phyloP scores from a whole-genome alignment of 768 basidiomycete species.

The Candolleomyces aberdarensis region DNA sequence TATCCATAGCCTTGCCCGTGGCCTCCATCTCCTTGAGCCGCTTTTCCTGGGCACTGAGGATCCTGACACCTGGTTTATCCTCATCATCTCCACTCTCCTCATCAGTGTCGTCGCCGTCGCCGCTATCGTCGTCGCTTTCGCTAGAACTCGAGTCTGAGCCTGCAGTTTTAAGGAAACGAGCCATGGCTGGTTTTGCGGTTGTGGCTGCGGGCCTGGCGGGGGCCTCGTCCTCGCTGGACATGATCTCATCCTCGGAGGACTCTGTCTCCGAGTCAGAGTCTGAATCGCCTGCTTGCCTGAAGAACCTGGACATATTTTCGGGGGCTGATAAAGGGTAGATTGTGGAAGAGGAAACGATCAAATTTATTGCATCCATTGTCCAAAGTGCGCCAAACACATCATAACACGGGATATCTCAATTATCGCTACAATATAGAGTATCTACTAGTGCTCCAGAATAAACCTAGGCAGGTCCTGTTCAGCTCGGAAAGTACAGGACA shows the following conservation, averaged over 20 bases:
- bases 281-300: constrained; percentile 81
- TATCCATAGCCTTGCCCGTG: constrained; percentile 87
- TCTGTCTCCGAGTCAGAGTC: constrained; percentile 65
- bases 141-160: constrained; percentile 60
- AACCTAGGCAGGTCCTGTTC: constrained; percentile 1
- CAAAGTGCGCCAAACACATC: constrained; percentile 1
- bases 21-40: constrained; percentile 93
- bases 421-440: background rate
- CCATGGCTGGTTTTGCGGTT: constrained; percentile 62
- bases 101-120: constrained; percentile 39
- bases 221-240: constrained; percentile 67
- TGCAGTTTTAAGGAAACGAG: constrained; percentile 70
- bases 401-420: background rate
- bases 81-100: constrained; percentile 65
- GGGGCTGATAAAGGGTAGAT: background rate
- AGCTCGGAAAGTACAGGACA: background rate
- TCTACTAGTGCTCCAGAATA: background rate
- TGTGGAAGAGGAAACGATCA: background rate
- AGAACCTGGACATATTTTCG: constrained; percentile 78
- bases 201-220: constrained; percentile 45
- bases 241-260: constrained; percentile 67
- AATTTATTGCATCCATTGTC: constrained; percentile 7
- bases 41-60: constrained; percentile 90
- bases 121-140: constrained; percentile 54
- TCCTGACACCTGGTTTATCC: constrained; percentile 64